A percentile compares a stretch with the other conserved stretches of the same genome.
Evolutionary conservation across 768 basidiomycete species (phyloP).

Genomic region (Suillus fuscotomentosus): DNA sequence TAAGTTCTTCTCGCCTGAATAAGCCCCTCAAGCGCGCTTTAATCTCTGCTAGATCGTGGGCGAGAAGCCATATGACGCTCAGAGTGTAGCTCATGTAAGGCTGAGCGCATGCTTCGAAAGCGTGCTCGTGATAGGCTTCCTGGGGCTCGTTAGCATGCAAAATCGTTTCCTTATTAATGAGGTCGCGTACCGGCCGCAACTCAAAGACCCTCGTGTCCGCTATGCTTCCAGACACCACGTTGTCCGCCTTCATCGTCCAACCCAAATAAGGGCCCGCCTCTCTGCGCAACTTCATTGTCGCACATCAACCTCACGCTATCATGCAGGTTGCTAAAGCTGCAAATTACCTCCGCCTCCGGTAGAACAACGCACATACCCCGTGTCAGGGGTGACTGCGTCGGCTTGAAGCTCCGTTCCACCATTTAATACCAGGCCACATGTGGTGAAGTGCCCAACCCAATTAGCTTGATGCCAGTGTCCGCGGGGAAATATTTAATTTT

Average conservation of each 20-base stretch:
- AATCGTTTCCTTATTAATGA: not conserved
- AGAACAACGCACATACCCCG: slow-evolving; percentile 23
- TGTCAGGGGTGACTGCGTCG: slow-evolving; percentile 33
- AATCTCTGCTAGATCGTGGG: slow-evolving; percentile 20
- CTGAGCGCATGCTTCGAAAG: slow-evolving; percentile 28
- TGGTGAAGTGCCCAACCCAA: slow-evolving; percentile 25
- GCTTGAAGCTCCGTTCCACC: slow-evolving; percentile 25
- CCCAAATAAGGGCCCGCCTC: slow-evolving; percentile 61
- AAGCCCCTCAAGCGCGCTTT: slow-evolving; percentile 29
- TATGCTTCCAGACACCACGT: slow-evolving; percentile 37
- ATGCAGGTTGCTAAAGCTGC: slow-evolving; percentile 46
- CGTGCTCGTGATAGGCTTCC: slow-evolving; percentile 23
- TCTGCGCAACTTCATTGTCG: slow-evolving; percentile 42
- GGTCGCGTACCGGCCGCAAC: slow-evolving; percentile 19
- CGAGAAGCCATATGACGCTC: not conserved
- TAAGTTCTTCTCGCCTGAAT: slow-evolving; percentile 13
- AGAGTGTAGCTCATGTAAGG: slow-evolving; percentile 22
- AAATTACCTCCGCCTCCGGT: not conserved
- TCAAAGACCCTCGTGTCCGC: slow-evolving; percentile 36
- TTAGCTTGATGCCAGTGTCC: slow-evolving; percentile 47
- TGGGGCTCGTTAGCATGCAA: slow-evolving; percentile 6
- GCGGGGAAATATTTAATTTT: not conserved
- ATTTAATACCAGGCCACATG: slow-evolving; percentile 26
- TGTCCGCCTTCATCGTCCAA: slow-evolving; percentile 65
- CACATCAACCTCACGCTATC: slow-evolving; percentile 41